Evolutionary conservation across 257 asterid species (phyloP).

Genomic region (Capsicum pubescens): DNA sequence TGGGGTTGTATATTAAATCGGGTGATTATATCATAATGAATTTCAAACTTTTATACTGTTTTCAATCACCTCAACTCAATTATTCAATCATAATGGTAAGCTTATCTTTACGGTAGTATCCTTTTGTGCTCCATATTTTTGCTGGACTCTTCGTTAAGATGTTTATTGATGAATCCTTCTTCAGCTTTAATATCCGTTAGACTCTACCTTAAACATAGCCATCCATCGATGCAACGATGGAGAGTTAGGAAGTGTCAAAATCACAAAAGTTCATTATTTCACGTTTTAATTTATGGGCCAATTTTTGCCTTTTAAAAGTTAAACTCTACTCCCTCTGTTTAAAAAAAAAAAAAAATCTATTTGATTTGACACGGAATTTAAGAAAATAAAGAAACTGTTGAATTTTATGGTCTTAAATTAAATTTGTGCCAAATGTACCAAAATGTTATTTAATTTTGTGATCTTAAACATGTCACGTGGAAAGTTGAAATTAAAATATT

Average conservation of each 20-base stretch:
- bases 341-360: too few relatives aligned
- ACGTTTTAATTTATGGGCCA: neutral
- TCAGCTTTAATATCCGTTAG: neutral
- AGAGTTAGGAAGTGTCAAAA: neutral
- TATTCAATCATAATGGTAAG: neutral
- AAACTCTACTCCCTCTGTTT: neutral
- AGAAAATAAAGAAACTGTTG: too few relatives aligned
- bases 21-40: neutral
- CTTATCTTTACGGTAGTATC: neutral
- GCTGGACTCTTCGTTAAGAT: neutral
- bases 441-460: too few relatives aligned
- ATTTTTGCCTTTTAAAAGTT: neutral
- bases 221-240: neutral
- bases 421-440: too few relatives aligned
- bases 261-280: neutral
- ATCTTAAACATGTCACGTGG: too few relatives aligned
- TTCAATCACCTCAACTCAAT: neutral
- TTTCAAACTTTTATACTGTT: neutral
- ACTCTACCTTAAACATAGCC: neutral
- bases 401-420: too few relatives aligned
- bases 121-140: neutral
- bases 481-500: too few relatives aligned
- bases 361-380: too few relatives aligned
- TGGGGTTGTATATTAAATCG: neutral
- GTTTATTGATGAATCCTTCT: neutral